Percentiles rank a stretch among this genome's conserved stretches.
Evolutionary conservation across 768 basidiomycete genomes (phyloP).

Genomic region (Amanita pallidorosea): DNA sequence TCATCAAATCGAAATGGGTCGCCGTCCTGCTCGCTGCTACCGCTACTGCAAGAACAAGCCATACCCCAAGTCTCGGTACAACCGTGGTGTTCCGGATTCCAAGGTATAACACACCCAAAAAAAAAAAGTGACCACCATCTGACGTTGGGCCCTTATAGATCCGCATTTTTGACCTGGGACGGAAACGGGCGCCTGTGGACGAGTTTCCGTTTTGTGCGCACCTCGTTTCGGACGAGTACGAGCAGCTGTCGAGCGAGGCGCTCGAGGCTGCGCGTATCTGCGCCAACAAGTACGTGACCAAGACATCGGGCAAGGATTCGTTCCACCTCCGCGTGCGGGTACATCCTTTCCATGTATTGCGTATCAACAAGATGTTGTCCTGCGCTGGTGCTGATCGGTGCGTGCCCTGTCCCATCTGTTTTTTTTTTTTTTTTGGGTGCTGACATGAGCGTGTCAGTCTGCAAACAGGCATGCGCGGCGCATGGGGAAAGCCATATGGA

Average conservation of each 20-base stretch:
- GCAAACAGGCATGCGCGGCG: conserved; percentile 98
- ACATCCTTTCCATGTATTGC: conserved; percentile 97
- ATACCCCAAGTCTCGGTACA: conserved; percentile 90
- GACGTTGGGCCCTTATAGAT: conserved; percentile 42
- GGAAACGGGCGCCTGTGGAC: conserved; percentile 93
- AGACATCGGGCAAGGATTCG: conserved; percentile 95
- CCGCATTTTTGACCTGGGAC: conserved; percentile 91
- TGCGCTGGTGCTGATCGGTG: conserved; percentile 98
- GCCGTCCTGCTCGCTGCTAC: conserved; percentile 96
- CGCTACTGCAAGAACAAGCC: conserved; percentile 99
- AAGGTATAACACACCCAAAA: conserved; percentile 59
- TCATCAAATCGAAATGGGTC: conserved; percentile 61
- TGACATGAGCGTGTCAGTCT: conserved; percentile 28
- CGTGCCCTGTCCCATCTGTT: conserved; percentile 11
- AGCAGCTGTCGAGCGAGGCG: conserved; percentile 91
- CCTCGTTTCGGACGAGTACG: conserved; percentile 96
- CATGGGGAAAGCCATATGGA: conserved; percentile 98
- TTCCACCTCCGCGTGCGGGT: conserved; percentile 97
- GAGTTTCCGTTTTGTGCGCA: conserved; percentile 98
- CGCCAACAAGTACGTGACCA: conserved; percentile 99
- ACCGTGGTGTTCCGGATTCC: conserved; percentile 96
- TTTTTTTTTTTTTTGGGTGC: background rate
- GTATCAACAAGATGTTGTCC: conserved; percentile 99
- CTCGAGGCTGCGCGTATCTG: conserved; percentile 98
- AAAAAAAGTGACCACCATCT: background rate